Evolutionary conservation across 2,329 filamentous ascomycete species (phyloP).

Genomic region (Orbilia quercus): DNA sequence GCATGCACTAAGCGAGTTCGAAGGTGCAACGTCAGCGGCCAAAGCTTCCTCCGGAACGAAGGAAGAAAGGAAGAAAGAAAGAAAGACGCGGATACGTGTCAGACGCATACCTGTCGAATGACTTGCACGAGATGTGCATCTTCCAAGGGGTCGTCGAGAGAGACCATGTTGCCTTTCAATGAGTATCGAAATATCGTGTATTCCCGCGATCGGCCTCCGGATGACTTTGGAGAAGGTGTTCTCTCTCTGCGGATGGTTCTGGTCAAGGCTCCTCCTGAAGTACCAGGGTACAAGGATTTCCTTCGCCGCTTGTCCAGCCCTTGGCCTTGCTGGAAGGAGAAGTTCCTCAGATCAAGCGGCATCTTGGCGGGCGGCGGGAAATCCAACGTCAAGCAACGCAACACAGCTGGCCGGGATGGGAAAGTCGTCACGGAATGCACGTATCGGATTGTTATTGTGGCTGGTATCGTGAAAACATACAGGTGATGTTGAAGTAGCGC

Average conservation of each 20-base stretch:
- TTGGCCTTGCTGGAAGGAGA: slow-evolving; percentile 51
- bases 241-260: slow-evolving; percentile 44
- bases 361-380: slow-evolving; percentile 47
- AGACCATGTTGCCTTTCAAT: slow-evolving; percentile 57
- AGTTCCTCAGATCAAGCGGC: slow-evolving; percentile 48
- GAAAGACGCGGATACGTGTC: slow-evolving; percentile 12
- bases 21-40: slow-evolving; percentile 41
- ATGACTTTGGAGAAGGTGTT: slow-evolving; percentile 53
- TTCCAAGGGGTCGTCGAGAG: slow-evolving; percentile 33
- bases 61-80: no score
- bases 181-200: slow-evolving; percentile 68
- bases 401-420: slow-evolving; percentile 18
- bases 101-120: slow-evolving; percentile 59
- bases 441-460: background rate
- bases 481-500: background rate
- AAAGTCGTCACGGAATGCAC: background rate
- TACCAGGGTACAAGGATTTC: slow-evolving; percentile 46
- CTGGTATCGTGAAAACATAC: background rate
- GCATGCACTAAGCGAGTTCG: slow-evolving; percentile 77
- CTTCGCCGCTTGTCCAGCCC: slow-evolving; percentile 32
- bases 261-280: slow-evolving; percentile 5
- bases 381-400: slow-evolving; percentile 53
- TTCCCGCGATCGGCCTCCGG: slow-evolving; percentile 66
- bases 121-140: slow-evolving; percentile 47
- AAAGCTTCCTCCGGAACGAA: slow-evolving; percentile 25